Conservation (phyloP, 208 protist genomes). For the Entamoeba nuttalli region DNA sequence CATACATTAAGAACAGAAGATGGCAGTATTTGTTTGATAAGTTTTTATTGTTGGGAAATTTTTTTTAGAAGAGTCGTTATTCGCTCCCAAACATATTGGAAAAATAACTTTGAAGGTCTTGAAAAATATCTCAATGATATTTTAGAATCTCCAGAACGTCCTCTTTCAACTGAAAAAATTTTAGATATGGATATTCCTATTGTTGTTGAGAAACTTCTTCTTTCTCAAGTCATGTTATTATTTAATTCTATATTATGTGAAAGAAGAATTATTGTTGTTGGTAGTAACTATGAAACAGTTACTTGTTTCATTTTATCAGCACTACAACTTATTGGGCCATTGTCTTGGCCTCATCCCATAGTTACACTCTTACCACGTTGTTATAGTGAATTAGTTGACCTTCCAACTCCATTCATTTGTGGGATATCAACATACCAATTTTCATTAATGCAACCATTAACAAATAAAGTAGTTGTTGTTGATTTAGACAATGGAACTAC, state of each 20-base stretch:
- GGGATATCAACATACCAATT: not conserved
- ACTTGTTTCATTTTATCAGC: not conserved
- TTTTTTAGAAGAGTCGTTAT: not conserved
- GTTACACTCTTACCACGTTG: not conserved
- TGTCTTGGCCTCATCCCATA: not conserved
- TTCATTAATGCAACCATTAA: not conserved
- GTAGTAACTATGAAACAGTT: not conserved
- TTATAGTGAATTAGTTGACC: not conserved
- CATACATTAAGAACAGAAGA: not conserved
- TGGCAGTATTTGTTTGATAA: not conserved
- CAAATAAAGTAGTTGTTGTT: not conserved
- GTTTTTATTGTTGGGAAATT: not conserved
- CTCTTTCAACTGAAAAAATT: not conserved
- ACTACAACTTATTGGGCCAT: not conserved
- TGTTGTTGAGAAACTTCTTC: not conserved
- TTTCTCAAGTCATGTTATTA: not conserved
- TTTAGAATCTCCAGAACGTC: not conserved
- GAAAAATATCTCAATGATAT: not conserved
- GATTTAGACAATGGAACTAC: not conserved
- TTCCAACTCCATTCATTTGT: not conserved
- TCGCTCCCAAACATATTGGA: not conserved
- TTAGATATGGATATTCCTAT: not conserved
- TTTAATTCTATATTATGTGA: not conserved
- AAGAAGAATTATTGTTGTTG: not conserved
- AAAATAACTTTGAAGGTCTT: not conserved